A percentile compares a stretch with the other conserved stretches of the same genome.
Evolutionary conservation across 129 eudicot genomes (phyloP).

Genomic region (Pseudognaphalium luteoalbum): DNA sequence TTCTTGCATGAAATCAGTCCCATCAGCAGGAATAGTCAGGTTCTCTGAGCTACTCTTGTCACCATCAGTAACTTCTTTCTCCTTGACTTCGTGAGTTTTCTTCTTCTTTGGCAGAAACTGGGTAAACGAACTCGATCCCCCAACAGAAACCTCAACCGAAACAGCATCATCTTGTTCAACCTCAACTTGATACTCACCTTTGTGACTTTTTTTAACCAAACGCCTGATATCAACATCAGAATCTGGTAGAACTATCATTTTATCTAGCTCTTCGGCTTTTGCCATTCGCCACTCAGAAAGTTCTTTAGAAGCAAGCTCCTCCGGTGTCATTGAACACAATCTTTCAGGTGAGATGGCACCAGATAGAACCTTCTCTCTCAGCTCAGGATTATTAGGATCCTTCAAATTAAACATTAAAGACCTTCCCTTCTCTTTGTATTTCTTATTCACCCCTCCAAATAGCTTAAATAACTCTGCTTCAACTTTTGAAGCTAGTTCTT

Average conservation of each 20-base stretch:
- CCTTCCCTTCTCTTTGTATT: conserved; percentile 87
- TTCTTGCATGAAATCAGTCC: conserved; percentile 88
- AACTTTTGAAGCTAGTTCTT: conserved; percentile 52
- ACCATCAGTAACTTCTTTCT: conserved; percentile 25
- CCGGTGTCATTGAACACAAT: conserved; percentile 88
- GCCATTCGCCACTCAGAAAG: conserved; percentile 92
- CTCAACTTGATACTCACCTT: conserved; percentile 91
- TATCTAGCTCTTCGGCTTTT: conserved; percentile 80
- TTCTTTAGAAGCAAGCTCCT: conserved; percentile 95
- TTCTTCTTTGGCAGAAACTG: conserved; percentile 36
- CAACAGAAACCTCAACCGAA: conserved; percentile 63
- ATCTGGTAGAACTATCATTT: conserved; percentile 82
- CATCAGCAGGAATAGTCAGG: conserved; percentile 75
- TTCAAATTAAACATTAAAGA: conserved; percentile 81
- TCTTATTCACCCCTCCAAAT: conserved; percentile 84
- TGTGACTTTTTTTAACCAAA: conserved; percentile 86
- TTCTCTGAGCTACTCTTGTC: conserved; percentile 37
- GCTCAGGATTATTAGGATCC: conserved; percentile 76
- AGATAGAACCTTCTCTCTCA: conserved; percentile 83
- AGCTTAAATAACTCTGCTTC: conserved; percentile 78
- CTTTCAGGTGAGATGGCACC: conserved; percentile 71
- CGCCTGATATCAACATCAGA: conserved; percentile 70
- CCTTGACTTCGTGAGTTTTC: conserved; percentile 25
- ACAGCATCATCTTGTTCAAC: conserved; percentile 60
- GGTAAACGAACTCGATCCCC: conserved; percentile 42